A percentile compares a stretch with the other conserved stretches of the same genome.
Conservation (phyloP, 2,329 filamentous ascomycete genomes). For the Tolypocladium endophyticum region DNA sequence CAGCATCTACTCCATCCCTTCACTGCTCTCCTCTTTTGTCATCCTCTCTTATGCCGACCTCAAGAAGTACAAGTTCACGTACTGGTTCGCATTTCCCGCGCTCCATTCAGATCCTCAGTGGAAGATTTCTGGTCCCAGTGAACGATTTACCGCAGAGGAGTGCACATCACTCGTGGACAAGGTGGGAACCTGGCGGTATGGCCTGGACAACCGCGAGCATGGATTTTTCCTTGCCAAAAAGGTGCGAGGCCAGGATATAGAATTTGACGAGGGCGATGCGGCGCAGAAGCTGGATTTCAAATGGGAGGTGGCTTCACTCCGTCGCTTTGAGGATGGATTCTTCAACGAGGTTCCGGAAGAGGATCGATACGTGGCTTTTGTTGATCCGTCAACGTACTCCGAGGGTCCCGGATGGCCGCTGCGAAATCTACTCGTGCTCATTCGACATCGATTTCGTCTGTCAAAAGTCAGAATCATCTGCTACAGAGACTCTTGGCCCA, state of each 20-base stretch:
- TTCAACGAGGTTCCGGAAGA: slow-evolving; percentile 62
- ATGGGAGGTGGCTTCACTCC: slow-evolving; percentile 71
- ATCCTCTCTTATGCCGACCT: slow-evolving; percentile 89
- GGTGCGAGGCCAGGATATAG: slow-evolving; percentile 31
- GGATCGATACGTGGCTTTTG: slow-evolving; percentile 77
- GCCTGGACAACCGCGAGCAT: slow-evolving; percentile 71
- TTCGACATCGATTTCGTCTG: slow-evolving; percentile 72
- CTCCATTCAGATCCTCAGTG: slow-evolving; percentile 81
- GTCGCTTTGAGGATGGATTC: slow-evolving; percentile 76
- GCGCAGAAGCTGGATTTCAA: slow-evolving; percentile 45
- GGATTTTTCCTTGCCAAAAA: slow-evolving; percentile 95
- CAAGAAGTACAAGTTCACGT: slow-evolving; percentile 96
- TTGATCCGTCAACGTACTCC: slow-evolving; percentile 83
- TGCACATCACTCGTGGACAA: slow-evolving; percentile 70
- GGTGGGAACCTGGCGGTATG: slow-evolving; percentile 80
- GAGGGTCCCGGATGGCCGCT: slow-evolving; percentile 88
- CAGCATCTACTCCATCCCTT: slow-evolving; percentile 90
- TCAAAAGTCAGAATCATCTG: slow-evolving; percentile 74
- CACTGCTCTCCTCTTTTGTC: slow-evolving; percentile 78
- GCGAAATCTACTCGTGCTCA: slow-evolving; percentile 75
- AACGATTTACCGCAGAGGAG: slow-evolving; percentile 54
- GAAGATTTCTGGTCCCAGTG: slow-evolving; percentile 49
- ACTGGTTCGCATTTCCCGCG: slow-evolving; percentile 94
- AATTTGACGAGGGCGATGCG: slow-evolving; percentile 39
- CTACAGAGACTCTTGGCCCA: slow-evolving; percentile 74